A percentile compares a stretch with the other conserved stretches of the same genome.
These are phyloP conservation scores for Pyrrhoderma lamaoense DNA, from an alignment of 1,284 basidiomycete species.

Conservation along the genomic window DNA sequence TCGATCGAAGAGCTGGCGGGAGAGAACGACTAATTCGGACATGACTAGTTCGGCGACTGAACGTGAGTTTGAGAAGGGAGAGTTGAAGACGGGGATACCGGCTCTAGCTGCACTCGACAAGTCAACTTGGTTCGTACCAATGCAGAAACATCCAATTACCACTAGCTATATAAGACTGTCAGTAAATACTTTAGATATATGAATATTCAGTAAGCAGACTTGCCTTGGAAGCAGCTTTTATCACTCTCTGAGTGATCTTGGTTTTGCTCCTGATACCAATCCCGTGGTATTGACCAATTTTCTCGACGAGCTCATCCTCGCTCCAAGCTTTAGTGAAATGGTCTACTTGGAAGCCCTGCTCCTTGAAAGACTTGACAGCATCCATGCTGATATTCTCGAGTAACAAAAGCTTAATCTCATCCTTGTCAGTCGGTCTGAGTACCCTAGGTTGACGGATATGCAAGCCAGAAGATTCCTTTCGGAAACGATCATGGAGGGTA, in stretches of 20 bases:
- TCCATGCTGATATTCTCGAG: constrained; percentile 95
- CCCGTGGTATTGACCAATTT: constrained; percentile 86
- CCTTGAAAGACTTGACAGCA: constrained; percentile 76
- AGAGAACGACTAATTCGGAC: constrained; percentile 88
- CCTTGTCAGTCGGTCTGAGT: constrained; percentile 73
- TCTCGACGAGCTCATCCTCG: constrained; percentile 88
- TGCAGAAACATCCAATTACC: constrained; percentile 98
- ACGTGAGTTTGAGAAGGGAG: constrained; percentile 98
- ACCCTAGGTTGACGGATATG: constrained; percentile 52
- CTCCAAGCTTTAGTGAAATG: constrained; percentile 82
- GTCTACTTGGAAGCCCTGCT: constrained; percentile 91
- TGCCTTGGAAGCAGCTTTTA: constrained; percentile 81
- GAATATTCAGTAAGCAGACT: constrained; percentile 17
- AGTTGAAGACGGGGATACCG: constrained; percentile 99
- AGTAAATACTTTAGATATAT: constrained; percentile 3
- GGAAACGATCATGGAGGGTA: constrained; percentile 39
- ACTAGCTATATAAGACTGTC: constrained; percentile 56
- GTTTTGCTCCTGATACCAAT: constrained; percentile 98
- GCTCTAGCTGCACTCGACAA: constrained; percentile 76
- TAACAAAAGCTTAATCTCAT: constrained; percentile 70
- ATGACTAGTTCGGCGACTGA: constrained; percentile 99
- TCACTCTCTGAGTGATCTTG: constrained; percentile 85
- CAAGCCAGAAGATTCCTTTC: constrained; percentile 24
- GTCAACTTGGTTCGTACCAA: constrained; percentile 98
- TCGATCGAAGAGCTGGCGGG: constrained; percentile 91